Evolutionary conservation across 208 protist species (phyloP).

Genomic region (Trypanosoma boissoni): DNA sequence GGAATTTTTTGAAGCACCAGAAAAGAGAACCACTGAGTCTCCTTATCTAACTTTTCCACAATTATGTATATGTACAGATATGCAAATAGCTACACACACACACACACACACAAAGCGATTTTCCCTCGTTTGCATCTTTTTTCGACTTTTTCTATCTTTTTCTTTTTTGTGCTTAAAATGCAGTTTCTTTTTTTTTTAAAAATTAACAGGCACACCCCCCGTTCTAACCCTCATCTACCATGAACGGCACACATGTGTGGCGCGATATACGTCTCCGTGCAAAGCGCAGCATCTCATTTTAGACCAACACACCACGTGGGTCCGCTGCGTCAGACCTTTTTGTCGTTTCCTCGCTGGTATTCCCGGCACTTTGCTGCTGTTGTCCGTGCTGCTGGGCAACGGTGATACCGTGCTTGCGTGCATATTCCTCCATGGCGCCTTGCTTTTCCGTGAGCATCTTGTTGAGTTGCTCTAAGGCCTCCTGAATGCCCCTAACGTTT

Average conservation of each 20-base stretch:
- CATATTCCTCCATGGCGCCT: constrained; percentile 87
- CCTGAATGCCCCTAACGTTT: constrained; percentile 78
- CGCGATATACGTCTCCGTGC: no score
- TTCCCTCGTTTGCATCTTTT: constrained; percentile 3
- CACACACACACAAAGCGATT: no score
- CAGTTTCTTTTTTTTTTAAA: background rate
- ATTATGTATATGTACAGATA: no score
- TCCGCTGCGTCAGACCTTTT: constrained; percentile 6
- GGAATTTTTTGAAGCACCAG: background rate
- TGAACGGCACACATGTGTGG: no score
- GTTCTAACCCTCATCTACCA: background rate
- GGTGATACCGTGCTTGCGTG: constrained; percentile 61
- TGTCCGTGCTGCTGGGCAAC: constrained; percentile 22
- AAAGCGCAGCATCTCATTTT: constrained; percentile 21
- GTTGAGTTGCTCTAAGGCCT: constrained; percentile 68
- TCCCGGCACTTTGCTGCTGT: background rate
- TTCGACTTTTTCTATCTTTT: constrained; percentile 1
- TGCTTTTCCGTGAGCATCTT: constrained; percentile 78
- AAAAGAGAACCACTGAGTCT: background rate
- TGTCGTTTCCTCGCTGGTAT: background rate
- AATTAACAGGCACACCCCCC: background rate
- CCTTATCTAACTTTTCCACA: no score
- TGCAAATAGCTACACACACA: no score
- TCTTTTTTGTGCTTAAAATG: background rate
- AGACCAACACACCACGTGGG: constrained; percentile 58